Base-by-base conservation (phyloP, 345 rosid species). In the Gossypium thurberi region DNA sequence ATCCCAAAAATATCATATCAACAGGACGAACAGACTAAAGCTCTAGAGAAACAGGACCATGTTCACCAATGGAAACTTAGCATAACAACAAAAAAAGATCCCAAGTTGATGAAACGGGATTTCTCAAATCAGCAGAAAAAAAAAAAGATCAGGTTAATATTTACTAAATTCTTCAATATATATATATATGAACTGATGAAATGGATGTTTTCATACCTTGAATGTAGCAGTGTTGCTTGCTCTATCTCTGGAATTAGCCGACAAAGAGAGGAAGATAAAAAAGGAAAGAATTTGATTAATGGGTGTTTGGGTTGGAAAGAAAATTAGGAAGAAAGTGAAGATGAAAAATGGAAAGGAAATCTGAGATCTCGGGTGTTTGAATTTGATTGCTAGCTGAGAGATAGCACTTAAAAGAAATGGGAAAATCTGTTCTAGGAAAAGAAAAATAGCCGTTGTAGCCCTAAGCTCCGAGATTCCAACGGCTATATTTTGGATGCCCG, bases 401-500 rank as follows among this genome's bases (percentile, higher is more conserved):
- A 52, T 37, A 10, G 28, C 13, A 2, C n/a, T 50, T 63, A 63
- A 73, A 62, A 21, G 11, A 3, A 10, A 25, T 1, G 47, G 14
- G 15, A 47, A 7, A 17, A 33, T 33, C 40, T 33, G 40, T 6
- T 33, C 5, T 5, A 33, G 3, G 11, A 23, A 17, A 28, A 18
- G 37, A 33, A 50, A 73, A 26, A 40, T 62, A 73, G 69, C 76
- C 69, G 76, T 62, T 73, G 14, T 6, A 18, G n/a, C 14, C 63
- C 2, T 28, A 40, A 51, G 47, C 46, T 51, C 46, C 6, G 1
- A 9, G 0, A 2, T 10, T 51, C 62, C 76, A 73, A 73, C 76
- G 69, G 76, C 69, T 73, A 62, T 50, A 73, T 48, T 73, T 50
- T 17, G 3, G 14, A 46, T 47, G 51, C 25, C 75, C 68, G 68